phyloP scores from a whole-genome alignment of 257 asterid genomes.

The Fraxinus cuspidata region DNA sequence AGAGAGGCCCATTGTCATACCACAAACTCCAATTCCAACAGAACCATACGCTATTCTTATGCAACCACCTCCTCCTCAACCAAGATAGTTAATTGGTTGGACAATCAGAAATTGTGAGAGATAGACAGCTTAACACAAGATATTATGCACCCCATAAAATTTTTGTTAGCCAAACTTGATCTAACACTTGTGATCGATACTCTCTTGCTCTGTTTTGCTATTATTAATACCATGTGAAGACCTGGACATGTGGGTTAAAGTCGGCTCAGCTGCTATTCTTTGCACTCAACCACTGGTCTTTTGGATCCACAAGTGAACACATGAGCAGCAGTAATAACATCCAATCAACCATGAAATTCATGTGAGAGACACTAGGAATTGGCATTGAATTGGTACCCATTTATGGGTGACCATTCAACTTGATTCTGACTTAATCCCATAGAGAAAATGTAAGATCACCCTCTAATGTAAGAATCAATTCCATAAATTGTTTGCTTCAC shows the following conservation, averaged over 20 bases:
- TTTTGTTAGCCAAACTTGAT: slow-evolving; percentile 7
- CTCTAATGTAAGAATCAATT: neutral
- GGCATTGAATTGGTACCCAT: neutral
- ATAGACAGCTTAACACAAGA: neutral
- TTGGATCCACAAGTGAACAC: neutral
- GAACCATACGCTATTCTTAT: slow-evolving; percentile 48
- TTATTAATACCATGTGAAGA: slow-evolving; percentile 15
- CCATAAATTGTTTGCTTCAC: neutral
- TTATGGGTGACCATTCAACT: neutral
- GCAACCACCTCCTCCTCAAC: slow-evolving; percentile 67
- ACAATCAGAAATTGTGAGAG: slow-evolving; percentile 5
- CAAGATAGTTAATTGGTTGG: slow-evolving; percentile 45
- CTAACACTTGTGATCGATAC: slow-evolving; percentile 19
- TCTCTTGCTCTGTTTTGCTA: slow-evolving; percentile 11
- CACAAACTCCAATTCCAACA: slow-evolving; percentile 51
- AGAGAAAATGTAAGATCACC: neutral
- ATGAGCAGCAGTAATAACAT: neutral
- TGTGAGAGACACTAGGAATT: neutral
- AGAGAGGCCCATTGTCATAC: slow-evolving; percentile 65
- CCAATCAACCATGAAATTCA: neutral
- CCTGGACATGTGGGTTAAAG: slow-evolving; percentile 6
- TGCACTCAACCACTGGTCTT: slow-evolving; percentile 1
- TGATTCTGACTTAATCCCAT: neutral
- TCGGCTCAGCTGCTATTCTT: slow-evolving; percentile 18
- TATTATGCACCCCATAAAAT: slow-evolving; percentile 16